phyloP scores from a whole-genome alignment of 495 filamentous ascomycete species.

The Aspergillus biplanus region DNA sequence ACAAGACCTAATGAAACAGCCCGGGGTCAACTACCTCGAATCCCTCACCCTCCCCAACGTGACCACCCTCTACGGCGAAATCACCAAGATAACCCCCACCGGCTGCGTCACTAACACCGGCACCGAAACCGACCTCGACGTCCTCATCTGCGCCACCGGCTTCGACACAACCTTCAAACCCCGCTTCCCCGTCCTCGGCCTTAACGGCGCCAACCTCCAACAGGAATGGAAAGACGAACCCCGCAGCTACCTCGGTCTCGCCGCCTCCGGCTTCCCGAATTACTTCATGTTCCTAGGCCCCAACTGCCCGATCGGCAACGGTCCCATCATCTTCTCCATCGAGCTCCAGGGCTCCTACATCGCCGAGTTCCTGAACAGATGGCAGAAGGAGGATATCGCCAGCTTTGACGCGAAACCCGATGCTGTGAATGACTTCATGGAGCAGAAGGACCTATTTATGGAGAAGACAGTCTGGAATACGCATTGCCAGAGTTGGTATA shows the following conservation, averaged over 20 bases:
- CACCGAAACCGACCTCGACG: slow-evolving; percentile 29
- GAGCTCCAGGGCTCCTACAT: slow-evolving; percentile 12
- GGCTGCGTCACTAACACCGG: slow-evolving; percentile 46
- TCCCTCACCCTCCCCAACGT: slow-evolving; percentile 40
- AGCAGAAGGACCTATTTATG: slow-evolving; percentile 29
- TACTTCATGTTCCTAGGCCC: slow-evolving; percentile 67
- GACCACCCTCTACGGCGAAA: slow-evolving; percentile 29
- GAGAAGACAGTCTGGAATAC: slow-evolving; percentile 42
- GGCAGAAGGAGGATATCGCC: slow-evolving; percentile 18
- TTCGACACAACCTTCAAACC: slow-evolving; percentile 49
- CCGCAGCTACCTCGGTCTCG: slow-evolving; percentile 60
- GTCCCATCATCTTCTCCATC: slow-evolving; percentile 10
- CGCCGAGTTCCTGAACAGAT: slow-evolving; percentile 11
- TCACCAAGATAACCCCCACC: slow-evolving; percentile 32
- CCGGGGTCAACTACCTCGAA: slow-evolving; percentile 40
- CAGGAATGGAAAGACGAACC: slow-evolving; percentile 55
- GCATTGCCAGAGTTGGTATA: slow-evolving; percentile 50
- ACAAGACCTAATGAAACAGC: slow-evolving; percentile 9
- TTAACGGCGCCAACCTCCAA: slow-evolving; percentile 47
- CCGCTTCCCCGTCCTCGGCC: slow-evolving; percentile 49
- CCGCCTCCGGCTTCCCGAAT: slow-evolving; percentile 64
- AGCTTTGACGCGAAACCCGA: slow-evolving; percentile 6
- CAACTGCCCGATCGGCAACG: slow-evolving; percentile 34
- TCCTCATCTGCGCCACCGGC: slow-evolving; percentile 51
- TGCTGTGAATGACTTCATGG: slow-evolving; percentile 50